Conservation (phyloP, 2,329 filamentous ascomycete genomes). For the Epichloe scottii region DNA sequence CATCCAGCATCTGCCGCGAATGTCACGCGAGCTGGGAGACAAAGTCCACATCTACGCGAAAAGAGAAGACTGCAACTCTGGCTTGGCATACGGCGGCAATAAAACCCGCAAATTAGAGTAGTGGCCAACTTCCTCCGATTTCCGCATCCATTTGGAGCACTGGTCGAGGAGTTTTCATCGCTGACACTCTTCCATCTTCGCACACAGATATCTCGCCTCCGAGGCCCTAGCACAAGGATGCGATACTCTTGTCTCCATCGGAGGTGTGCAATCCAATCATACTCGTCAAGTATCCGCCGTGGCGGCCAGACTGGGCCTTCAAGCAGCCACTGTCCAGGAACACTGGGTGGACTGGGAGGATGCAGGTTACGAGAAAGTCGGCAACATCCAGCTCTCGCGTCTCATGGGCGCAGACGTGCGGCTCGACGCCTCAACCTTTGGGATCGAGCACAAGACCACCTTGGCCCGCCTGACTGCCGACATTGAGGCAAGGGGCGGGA, state of each 20-base stretch:
- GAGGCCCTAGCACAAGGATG: constrained; percentile 45
- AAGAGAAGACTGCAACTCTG: constrained; percentile 59
- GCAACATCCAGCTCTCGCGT: constrained; percentile 58
- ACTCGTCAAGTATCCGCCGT: constrained; percentile 55
- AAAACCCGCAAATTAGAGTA: constrained; percentile 58
- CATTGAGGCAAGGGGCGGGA: constrained; percentile 38
- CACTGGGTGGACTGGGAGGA: constrained; percentile 55
- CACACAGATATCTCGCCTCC: constrained; percentile 44
- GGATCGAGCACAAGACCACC: constrained; percentile 56
- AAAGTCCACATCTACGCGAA: constrained; percentile 56
- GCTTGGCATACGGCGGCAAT: constrained; percentile 55
- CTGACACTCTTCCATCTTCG: neutral
- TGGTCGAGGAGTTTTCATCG: neutral
- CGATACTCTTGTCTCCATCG: constrained; percentile 53
- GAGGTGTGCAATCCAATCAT: constrained; percentile 59
- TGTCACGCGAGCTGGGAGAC: constrained; percentile 46
- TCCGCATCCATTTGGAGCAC: neutral
- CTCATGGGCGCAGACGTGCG: constrained; percentile 54
- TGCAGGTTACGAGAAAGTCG: constrained; percentile 47
- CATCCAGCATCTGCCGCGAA: constrained; percentile 53
- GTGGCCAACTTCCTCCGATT: no score
- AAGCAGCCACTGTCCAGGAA: constrained; percentile 44
- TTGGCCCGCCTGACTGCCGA: constrained; percentile 41
- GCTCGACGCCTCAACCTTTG: constrained; percentile 47
- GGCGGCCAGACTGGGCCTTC: constrained; percentile 43